Evolutionary conservation across 116 monocot genomes (phyloP).

Genomic region (Thalassia testudinum): DNA sequence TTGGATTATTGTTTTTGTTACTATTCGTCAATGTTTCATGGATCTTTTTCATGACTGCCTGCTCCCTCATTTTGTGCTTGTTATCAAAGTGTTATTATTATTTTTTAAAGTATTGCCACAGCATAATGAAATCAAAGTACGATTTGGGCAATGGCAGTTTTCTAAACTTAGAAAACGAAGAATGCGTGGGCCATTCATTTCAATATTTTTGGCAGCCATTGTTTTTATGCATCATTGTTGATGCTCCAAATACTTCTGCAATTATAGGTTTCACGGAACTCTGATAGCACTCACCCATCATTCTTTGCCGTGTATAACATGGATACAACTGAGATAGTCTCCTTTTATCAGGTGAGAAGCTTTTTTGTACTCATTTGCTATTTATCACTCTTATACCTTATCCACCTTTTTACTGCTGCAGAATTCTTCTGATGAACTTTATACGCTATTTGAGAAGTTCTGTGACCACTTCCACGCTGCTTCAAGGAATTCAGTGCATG

Average conservation of each 20-base stretch:
- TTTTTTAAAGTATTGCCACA: no score
- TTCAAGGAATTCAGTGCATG: conserved; percentile 77
- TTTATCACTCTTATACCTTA: neutral
- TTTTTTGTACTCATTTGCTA: neutral
- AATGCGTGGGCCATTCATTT: no score
- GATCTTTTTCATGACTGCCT: no score
- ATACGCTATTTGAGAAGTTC: conserved; percentile 71
- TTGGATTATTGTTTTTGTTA: no score
- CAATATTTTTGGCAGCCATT: no score
- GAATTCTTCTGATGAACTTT: conserved; percentile 88
- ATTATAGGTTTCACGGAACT: conserved; percentile 63
- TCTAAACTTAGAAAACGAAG: no score
- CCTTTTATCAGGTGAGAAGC: conserved; percentile 72
- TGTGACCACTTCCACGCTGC: conserved; percentile 76
- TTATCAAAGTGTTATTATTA: no score
- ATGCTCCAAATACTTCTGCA: neutral
- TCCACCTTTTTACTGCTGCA: conserved; percentile 19
- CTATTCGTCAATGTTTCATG: no score
- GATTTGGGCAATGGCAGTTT: no score
- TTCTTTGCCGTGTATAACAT: conserved; percentile 99
- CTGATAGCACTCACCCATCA: conserved; percentile 59
- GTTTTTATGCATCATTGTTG: no score
- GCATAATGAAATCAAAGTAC: no score
- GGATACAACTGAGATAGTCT: conserved; percentile 84
- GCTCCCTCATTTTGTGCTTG: no score